Conservation (phyloP, 2,329 filamentous ascomycete genomes). For the Fonsecaea multimorphosa region DNA sequence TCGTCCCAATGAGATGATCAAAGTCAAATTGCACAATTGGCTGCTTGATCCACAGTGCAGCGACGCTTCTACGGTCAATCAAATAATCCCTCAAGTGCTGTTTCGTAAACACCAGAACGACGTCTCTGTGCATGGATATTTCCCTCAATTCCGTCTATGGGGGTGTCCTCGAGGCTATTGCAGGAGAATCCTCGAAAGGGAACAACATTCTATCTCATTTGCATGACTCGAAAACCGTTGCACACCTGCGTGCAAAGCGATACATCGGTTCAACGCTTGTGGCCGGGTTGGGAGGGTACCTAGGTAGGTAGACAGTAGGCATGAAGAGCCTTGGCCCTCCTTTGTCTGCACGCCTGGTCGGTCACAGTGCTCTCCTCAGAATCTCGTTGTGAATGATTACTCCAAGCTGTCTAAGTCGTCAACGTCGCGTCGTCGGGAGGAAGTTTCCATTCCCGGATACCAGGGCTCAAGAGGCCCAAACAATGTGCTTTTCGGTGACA, state of each 20-base stretch:
- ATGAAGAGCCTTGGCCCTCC: not conserved
- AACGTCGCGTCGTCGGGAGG: not conserved
- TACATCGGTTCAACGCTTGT: not conserved
- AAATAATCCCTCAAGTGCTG: too few relatives aligned
- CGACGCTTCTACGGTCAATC: too few relatives aligned
- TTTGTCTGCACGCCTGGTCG: too few relatives aligned
- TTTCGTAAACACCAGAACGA: too few relatives aligned
- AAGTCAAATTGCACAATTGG: too few relatives aligned
- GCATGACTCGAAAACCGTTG: not conserved
- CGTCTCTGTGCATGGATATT: too few relatives aligned
- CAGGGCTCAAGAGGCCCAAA: not conserved
- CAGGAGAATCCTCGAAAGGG: too few relatives aligned
- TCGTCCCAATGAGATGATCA: too few relatives aligned
- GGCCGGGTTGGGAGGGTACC: not conserved
- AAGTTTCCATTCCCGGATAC: not conserved
- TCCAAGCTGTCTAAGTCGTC: not conserved
- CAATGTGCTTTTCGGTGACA: not conserved
- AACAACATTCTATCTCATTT: too few relatives aligned
- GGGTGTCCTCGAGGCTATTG: too few relatives aligned
- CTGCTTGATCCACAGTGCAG: too few relatives aligned
- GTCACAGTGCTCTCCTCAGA: not conserved
- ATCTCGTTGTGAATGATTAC: not conserved
- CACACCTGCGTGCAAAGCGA: not conserved
- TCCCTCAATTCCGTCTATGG: too few relatives aligned
- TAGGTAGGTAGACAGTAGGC: not conserved